Evolutionary conservation across 768 basidiomycete species (phyloP), one percentile per base, ranked within the genome.

Genomic region (Leccinum obscurum): DNA sequence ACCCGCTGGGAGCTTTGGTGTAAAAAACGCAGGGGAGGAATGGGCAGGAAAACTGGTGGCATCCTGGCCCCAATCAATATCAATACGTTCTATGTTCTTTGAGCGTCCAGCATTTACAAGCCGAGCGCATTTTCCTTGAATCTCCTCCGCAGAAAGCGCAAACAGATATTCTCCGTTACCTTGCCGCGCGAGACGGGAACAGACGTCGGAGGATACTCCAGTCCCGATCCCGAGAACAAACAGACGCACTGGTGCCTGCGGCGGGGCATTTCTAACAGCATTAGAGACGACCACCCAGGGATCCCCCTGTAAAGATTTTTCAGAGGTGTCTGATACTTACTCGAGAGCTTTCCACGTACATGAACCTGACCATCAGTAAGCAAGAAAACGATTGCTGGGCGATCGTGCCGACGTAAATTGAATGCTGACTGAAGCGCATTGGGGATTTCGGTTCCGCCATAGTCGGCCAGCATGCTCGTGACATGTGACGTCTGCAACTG

Each of bases 211-310:
- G 3, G 85, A 85, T 3, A 81, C 78, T 0, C 62, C 64, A 24
- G 72, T 54, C 13, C 87, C 87, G 14, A 88, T 85, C 1, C 86
- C 86, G 2, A 88, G 77, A 9, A 80, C 76, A 59, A 86, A 88
- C 4, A 87, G 75, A 8, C 85, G 82, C 2, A 83, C 59, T 8
- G 75, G 75, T 0, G 76, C 74, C 6, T 67, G 48, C 0, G 62
- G 39, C 2, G 69, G 52, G 28, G 80, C 70, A n/a, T 55, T 56
- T 2, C 28, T 57, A 7, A 84, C 75, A 17, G 78, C 79, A 2
- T 61, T 54, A 3, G 70, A 54, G 11, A 77, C 63, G 22, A 67
- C n/a, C 1, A 9, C 34, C 6, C 54, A 53, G 37, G 76, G 62
- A 1, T 57, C 39, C 17, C 0, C 0, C 75, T 69, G 30, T 26